Evolutionary conservation across 805 yeast species (phyloP).

Genomic region (Yamadazyma insecticola): DNA sequence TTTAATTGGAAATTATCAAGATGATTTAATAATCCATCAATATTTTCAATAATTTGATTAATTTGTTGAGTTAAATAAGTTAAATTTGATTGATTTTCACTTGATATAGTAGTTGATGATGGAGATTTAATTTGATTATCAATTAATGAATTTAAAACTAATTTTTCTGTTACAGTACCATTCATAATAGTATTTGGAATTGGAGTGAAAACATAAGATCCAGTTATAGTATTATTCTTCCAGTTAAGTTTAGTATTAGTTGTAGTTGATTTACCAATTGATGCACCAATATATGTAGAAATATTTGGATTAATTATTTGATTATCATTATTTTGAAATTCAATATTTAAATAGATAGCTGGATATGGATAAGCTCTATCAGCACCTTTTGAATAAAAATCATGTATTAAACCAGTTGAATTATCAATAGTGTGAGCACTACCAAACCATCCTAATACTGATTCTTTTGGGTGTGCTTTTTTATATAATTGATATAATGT

Average conservation of each 20-base stretch:
- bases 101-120: conserved; percentile 24
- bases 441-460: conserved; percentile 84
- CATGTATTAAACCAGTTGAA: conserved; percentile 74
- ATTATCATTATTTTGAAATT: conserved; percentile 45
- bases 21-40: conserved; percentile 47
- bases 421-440: conserved; percentile 58
- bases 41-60: conserved; percentile 39
- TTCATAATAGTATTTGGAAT: conserved; percentile 62
- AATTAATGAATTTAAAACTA: conserved; percentile 45
- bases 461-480: conserved; percentile 73
- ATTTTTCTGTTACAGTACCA: conserved; percentile 50
- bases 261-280: conserved; percentile 47
- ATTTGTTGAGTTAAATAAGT: conserved; percentile 44
- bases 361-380: conserved; percentile 72
- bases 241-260: conserved; percentile 27
- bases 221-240: conserved; percentile 29
- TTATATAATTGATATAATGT: conserved; percentile 66
- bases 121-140: conserved; percentile 16
- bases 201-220: conserved; percentile 66
- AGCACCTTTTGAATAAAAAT: conserved; percentile 65
- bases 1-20: conserved; percentile 34
- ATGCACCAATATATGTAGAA: conserved; percentile 71
- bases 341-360: conserved; percentile 73
- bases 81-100: conserved; percentile 27
- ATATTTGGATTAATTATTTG: conserved; percentile 51